Evolutionary conservation across 225 moss, liverwort and hornwort species (phyloP), one percentile per base, ranked within the genome.

Genomic region (Sphagnum contortum): DNA sequence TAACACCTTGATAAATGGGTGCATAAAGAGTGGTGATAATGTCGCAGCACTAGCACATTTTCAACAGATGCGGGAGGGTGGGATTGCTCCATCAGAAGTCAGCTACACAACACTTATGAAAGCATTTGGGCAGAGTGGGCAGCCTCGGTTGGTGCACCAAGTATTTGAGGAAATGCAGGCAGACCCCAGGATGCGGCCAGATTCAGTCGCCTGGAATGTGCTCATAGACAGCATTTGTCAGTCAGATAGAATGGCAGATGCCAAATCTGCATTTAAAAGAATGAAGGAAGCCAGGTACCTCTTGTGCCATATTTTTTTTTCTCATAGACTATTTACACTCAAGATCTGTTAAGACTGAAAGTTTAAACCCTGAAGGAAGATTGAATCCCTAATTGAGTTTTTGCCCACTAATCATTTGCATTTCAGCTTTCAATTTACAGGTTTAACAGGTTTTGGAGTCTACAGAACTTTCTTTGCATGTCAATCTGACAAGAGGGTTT

Each of bases 61-160:
- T 54, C 74, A 64, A 56, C 75, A 78, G 59, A 93, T 93, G 96
- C 88, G 90, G 0, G 77, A 73, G 61, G 81, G 78, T 0, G 87
- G 77, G 3, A 91, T 93, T 12, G 58, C 79, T 46, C 96, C 96
- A 12, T 82, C 87, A 6, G 87, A 88, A 4, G 85, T 98, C 47
- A 98, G 92, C 70, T 98, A 90, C 71, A 93, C 96, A 45, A 91
- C 93, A 57, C 87, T 98, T 13, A 98, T 98, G 90, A 93, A 88
- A 60, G 96, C 96, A 0, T 98, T 98, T 60, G 96, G 81, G 1
- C 82, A 82, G 10, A 98, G 89, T 44, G 83, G 85, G 10, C 90
- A 98, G 70, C 89, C 89, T 3, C 83, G 82, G 55, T 74, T 93
- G 73, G 93, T 86, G 14, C 83, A 81, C 4, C 77, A 89, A 57